Conservation (phyloP, 2,329 filamentous ascomycete genomes). For the Penicillium sp. region DNA sequence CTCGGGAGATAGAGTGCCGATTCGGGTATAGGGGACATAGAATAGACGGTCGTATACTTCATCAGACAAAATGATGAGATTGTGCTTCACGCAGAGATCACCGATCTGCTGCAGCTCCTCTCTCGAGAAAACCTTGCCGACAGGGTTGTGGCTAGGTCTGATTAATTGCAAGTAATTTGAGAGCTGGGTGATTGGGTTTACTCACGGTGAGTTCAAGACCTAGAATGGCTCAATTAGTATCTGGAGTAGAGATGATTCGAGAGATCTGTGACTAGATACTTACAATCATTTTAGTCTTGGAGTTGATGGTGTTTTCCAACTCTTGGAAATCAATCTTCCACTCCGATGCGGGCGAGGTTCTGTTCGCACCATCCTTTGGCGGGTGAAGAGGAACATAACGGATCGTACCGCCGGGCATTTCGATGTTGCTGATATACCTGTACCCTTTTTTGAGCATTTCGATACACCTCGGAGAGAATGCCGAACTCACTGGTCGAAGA, state of each 20-base stretch:
- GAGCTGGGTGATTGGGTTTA: background rate
- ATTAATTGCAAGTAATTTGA: conserved; percentile 15
- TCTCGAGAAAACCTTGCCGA: conserved; percentile 91
- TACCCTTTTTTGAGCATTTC: background rate
- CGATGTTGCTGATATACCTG: conserved; percentile 93
- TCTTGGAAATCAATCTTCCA: conserved; percentile 87
- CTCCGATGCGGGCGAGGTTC: conserved; percentile 82
- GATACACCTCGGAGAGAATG: background rate
- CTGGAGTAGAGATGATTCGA: background rate
- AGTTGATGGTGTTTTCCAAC: conserved; percentile 78
- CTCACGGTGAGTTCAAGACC: conserved; percentile 57
- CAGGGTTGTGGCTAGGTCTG: conserved; percentile 73
- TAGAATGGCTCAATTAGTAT: conserved; percentile 24
- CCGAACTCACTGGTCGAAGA: conserved; percentile 84
- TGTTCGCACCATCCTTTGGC: conserved; percentile 75
- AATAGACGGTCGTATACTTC: conserved; percentile 94
- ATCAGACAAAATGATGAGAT: conserved; percentile 90
- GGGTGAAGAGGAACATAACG: conserved; percentile 95
- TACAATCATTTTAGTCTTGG: conserved; percentile 95
- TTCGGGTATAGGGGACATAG: conserved; percentile 92
- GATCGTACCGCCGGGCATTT: conserved; percentile 95
- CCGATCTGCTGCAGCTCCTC: conserved; percentile 84
- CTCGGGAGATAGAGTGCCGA: conserved; percentile 88
- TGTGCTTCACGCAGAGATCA: conserved; percentile 86
- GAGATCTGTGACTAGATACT: conserved; percentile 51